These are phyloP conservation scores for Endocarpon pusillum DNA, from an alignment of 495 filamentous ascomycete species.

Conservation along the genomic window DNA sequence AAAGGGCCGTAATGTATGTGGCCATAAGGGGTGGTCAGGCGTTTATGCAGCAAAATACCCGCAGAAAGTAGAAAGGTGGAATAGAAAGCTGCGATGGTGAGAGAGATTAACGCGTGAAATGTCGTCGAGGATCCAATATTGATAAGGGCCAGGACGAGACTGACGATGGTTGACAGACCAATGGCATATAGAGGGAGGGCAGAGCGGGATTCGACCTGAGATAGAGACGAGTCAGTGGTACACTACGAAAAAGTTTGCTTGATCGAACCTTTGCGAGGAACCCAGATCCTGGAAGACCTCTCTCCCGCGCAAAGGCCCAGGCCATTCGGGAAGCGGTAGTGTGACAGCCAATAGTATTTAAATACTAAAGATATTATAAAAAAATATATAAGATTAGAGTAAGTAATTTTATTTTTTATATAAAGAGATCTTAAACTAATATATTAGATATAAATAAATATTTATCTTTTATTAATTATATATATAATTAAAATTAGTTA, in stretches of 20 bases:
- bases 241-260: too few relatives aligned
- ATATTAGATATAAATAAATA: too few relatives aligned
- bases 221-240: too few relatives aligned
- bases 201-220: constrained; percentile 19
- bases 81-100: constrained; percentile 24
- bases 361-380: too few relatives aligned
- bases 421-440: too few relatives aligned
- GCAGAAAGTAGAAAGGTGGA: constrained; percentile 27
- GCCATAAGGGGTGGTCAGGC: constrained; percentile 10
- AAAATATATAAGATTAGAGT: too few relatives aligned
- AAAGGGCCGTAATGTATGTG: constrained; percentile 17
- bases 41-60: constrained; percentile 22
- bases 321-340: constrained; percentile 32
- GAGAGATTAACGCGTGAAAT: constrained; percentile 36
- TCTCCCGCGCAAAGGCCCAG: constrained; percentile 45
- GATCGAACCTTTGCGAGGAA: constrained; percentile 26
- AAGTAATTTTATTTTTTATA: too few relatives aligned
- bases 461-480: too few relatives aligned
- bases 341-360: too few relatives aligned
- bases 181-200: constrained; percentile 37
- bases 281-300: constrained; percentile 36
- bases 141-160: constrained; percentile 35
- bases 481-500: too few relatives aligned
- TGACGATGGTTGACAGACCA: constrained; percentile 26
- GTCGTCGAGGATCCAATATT: constrained; percentile 39